Conservation (phyloP, 108 stramenopile species). For the Schizochytrium sp. region DNA sequence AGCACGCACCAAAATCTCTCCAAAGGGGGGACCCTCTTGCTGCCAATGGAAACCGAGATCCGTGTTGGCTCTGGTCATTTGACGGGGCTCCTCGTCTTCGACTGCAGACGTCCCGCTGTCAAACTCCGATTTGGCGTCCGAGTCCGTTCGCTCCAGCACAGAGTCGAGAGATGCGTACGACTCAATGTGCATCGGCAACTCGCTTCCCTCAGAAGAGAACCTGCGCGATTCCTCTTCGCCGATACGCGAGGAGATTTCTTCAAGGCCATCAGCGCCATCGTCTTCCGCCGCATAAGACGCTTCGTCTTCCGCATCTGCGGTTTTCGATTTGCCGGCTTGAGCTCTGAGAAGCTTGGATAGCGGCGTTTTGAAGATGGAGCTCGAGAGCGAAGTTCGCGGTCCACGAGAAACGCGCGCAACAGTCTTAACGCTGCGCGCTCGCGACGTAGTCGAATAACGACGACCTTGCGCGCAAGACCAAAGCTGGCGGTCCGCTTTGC, state of each 20-base stretch:
- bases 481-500: conserved; percentile 1
- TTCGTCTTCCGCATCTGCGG: background rate
- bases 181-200: too few species aligned
- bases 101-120: background rate
- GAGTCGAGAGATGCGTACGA: too few species aligned
- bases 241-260: too few species aligned
- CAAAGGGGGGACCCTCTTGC: background rate
- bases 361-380: background rate
- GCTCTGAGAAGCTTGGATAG: background rate
- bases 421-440: background rate
- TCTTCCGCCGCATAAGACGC: background rate
- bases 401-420: background rate
- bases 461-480: background rate
- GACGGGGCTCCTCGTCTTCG: background rate
- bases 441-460: background rate
- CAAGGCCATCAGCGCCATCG: too few species aligned
- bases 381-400: background rate
- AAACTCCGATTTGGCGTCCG: background rate
- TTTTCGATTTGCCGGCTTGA: background rate
- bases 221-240: too few species aligned
- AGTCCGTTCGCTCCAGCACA: background rate
- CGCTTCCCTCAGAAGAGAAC: too few species aligned
- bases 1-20: background rate
- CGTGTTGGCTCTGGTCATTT: background rate
- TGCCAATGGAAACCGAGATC: background rate